Percentiles rank a stretch among this genome's conserved stretches.
These are phyloP conservation scores for Aspergillus proliferans DNA, from an alignment of 2,329 filamentous ascomycete genomes.

Conservation along the genomic window DNA sequence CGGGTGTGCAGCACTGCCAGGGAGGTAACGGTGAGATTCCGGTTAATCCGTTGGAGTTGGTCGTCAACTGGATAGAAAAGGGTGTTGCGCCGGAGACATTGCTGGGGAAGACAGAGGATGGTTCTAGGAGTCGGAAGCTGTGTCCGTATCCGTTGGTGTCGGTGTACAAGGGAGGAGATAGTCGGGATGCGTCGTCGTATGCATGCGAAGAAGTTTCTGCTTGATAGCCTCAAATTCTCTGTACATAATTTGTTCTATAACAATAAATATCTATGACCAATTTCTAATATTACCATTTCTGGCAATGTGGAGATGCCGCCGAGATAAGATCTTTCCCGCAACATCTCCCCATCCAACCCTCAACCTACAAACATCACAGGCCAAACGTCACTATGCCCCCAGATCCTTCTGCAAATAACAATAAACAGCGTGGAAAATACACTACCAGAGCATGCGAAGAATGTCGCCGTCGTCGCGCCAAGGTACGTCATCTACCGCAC, in stretches of 20 bases:
- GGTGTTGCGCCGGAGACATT: conserved; percentile 11
- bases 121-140: neutral
- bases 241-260: neutral
- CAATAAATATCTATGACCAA: too few relatives aligned
- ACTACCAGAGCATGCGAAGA: conserved; percentile 31
- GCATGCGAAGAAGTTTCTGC: neutral
- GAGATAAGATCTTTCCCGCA: too few relatives aligned
- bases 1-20: conserved; percentile 32
- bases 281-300: too few relatives aligned
- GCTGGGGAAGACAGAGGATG: conserved; percentile 1
- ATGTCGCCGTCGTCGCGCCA: conserved; percentile 32
- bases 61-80: conserved; percentile 17
- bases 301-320: too few relatives aligned
- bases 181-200: conserved; percentile 2
- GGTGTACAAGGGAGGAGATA: conserved; percentile 4
- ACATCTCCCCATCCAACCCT: too few relatives aligned
- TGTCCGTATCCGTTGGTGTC: conserved; percentile 9
- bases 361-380: too few relatives aligned
- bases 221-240: neutral
- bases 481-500: conserved; percentile 18
- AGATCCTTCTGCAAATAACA: neutral
- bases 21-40: conserved; percentile 20
- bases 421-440: conserved; percentile 12
- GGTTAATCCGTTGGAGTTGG: conserved; percentile 4
- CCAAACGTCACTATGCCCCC: too few relatives aligned